phyloP scores from a whole-genome alignment of 2,329 filamentous ascomycete genomes.

The Aureobasidium sp. region DNA sequence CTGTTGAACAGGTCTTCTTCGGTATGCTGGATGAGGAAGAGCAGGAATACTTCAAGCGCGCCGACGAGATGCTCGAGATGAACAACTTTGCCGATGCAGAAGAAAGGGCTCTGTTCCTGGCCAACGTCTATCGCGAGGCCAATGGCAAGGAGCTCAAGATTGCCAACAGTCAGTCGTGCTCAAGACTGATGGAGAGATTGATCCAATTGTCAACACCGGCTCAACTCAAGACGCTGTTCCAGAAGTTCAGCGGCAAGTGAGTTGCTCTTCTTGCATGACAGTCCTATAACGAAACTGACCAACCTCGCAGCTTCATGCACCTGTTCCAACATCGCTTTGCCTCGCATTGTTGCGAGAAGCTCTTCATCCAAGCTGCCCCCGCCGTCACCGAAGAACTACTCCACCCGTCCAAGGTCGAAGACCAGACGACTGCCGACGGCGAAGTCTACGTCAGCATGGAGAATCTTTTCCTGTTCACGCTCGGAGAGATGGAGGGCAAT shows the following conservation, averaged over 20 bases:
- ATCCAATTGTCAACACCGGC: constrained; percentile 70
- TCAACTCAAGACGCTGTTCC: constrained; percentile 83
- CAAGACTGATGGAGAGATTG: constrained; percentile 82
- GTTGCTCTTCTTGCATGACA: constrained; percentile 23
- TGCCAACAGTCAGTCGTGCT: constrained; percentile 92
- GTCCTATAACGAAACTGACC: background rate
- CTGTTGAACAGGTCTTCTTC: constrained; percentile 69
- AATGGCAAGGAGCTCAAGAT: constrained; percentile 92
- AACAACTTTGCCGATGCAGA: constrained; percentile 79
- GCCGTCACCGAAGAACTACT: constrained; percentile 66
- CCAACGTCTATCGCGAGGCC: constrained; percentile 80
- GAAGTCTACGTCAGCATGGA: constrained; percentile 64
- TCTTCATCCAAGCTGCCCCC: constrained; percentile 78
- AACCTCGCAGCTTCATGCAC: constrained; percentile 58
- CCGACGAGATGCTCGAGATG: constrained; percentile 81
- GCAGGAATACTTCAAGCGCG: constrained; percentile 89
- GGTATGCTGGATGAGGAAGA: constrained; percentile 88
- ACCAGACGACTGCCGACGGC: constrained; percentile 38
- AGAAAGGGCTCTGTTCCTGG: constrained; percentile 49
- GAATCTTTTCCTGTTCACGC: constrained; percentile 70
- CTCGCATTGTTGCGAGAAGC: constrained; percentile 90
- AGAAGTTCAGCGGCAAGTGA: constrained; percentile 71
- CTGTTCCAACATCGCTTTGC: constrained; percentile 93
- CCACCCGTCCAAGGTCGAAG: constrained; percentile 39
- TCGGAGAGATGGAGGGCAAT: constrained; percentile 82